These are phyloP conservation scores for Torrubiella hemipterigena DNA, from an alignment of 2,329 filamentous ascomycete genomes.

Conservation along the genomic window DNA sequence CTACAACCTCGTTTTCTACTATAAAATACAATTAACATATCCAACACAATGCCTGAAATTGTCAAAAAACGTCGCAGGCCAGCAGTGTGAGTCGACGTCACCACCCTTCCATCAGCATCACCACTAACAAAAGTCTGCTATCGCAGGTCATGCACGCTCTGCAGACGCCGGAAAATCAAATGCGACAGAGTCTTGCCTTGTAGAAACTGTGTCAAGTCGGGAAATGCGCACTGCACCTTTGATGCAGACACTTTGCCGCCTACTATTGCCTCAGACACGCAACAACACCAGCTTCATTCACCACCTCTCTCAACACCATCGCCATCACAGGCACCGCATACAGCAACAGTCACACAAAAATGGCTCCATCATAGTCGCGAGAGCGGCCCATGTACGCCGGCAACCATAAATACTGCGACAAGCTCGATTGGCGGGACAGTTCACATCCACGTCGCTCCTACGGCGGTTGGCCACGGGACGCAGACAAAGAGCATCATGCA, in stretches of 20 bases:
- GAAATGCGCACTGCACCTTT: conserved; percentile 20
- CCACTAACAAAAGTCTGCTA: background rate
- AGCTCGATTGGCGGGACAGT: conserved; percentile 29
- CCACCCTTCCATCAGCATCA: background rate
- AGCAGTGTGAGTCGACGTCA: conserved; percentile 5
- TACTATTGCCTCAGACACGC: background rate
- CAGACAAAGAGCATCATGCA: conserved; percentile 28
- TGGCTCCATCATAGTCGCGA: no score
- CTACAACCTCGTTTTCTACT: no score
- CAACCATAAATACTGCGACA: conserved; percentile 22
- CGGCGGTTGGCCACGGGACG: conserved; percentile 15
- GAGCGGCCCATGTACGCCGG: no score
- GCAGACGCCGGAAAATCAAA: conserved; percentile 30
- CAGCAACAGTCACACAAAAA: background rate
- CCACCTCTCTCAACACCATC: background rate
- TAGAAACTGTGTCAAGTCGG: conserved; percentile 27
- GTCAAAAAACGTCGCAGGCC: conserved; percentile 5
- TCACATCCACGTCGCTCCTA: conserved; percentile 26
- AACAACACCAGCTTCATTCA: background rate
- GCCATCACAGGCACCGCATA: conserved; percentile 6
- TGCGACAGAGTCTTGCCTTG: conserved; percentile 29
- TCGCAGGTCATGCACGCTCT: conserved; percentile 25
- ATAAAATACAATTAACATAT: no score
- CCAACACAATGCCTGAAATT: conserved; percentile 1
- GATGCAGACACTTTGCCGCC: conserved; percentile 10